Evolutionary conservation across 352 stramenopile species (phyloP).

Genomic region (Phytophthora chlamydospora): DNA sequence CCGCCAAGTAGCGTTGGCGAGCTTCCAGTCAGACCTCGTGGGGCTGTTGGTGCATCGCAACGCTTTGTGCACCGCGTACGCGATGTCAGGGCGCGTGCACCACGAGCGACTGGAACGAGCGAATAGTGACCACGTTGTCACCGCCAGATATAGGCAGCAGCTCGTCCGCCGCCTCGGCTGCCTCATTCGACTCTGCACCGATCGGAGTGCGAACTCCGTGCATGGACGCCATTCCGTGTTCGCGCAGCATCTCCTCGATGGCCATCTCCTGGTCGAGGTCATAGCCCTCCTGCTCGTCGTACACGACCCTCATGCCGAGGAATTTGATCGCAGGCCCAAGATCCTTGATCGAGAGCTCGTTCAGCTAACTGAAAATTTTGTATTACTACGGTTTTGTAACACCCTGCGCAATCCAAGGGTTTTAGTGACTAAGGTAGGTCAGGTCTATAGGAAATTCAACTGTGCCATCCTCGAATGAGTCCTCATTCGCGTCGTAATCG

Average conservation of each 20-base stretch:
- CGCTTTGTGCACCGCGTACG: constrained; percentile 31
- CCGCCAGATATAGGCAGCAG: neutral
- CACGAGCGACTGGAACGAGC: constrained; percentile 39
- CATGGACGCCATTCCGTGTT: constrained; percentile 15
- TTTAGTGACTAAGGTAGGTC: no score
- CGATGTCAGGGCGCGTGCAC: constrained; percentile 39
- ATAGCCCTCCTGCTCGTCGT: constrained; percentile 15
- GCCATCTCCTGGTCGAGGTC: constrained; percentile 26
- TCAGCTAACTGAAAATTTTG: no score
- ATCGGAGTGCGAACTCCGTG: constrained; percentile 30
- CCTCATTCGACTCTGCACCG: constrained; percentile 4
- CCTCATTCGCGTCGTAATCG: no score
- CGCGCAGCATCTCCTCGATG: constrained; percentile 28
- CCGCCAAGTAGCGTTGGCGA: constrained; percentile 28
- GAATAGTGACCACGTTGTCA: constrained; percentile 11
- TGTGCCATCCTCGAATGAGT: no score
- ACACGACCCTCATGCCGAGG: constrained; percentile 33
- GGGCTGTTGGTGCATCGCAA: constrained; percentile 18
- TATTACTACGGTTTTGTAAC: no score
- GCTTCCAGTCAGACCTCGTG: constrained; percentile 8
- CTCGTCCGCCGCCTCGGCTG: neutral
- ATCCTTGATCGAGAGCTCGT: constrained; percentile 30
- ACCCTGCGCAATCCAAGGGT: no score
- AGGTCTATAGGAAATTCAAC: no score
- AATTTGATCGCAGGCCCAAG: constrained; percentile 29